phyloP scores from a whole-genome alignment of 495 filamentous ascomycete genomes.

The Pseudoneurospora amorphoporcata region DNA sequence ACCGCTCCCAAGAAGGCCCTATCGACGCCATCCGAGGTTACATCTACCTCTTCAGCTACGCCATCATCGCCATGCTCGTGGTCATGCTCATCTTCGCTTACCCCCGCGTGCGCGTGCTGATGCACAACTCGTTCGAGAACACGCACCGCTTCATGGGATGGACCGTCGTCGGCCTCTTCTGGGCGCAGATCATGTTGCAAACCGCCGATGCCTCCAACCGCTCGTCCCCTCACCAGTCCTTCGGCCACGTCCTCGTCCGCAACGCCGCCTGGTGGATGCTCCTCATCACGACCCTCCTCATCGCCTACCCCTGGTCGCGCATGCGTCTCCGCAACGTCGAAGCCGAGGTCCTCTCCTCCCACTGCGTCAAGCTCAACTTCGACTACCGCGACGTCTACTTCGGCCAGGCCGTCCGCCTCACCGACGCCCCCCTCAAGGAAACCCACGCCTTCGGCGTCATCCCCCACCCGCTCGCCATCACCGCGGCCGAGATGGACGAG shows the following conservation, averaged over 20 bases:
- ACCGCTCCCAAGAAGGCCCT: constrained; percentile 30
- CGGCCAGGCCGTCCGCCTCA: constrained; percentile 42
- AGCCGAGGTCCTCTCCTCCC: constrained; percentile 54
- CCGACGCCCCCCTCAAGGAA: constrained; percentile 54
- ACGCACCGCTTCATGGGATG: constrained; percentile 60
- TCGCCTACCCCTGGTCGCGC: constrained; percentile 59
- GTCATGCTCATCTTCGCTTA: constrained; percentile 35
- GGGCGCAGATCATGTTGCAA: constrained; percentile 34
- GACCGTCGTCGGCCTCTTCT: constrained; percentile 50
- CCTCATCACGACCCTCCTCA: constrained; percentile 44
- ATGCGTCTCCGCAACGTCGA: constrained; percentile 50
- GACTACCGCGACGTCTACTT: constrained; percentile 47
- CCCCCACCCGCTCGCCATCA: constrained; percentile 29
- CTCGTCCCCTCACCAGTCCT: neutral
- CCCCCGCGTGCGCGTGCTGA: constrained; percentile 40
- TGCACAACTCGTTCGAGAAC: constrained; percentile 58
- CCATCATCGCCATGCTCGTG: constrained; percentile 31
- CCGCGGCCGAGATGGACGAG: neutral
- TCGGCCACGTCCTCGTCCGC: constrained; percentile 33
- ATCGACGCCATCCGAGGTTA: constrained; percentile 36
- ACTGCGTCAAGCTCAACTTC: constrained; percentile 66
- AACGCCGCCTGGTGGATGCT: constrained; percentile 63
- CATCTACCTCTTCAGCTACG: constrained; percentile 33
- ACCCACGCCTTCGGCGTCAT: constrained; percentile 80
- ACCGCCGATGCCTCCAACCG: constrained; percentile 11